Evolutionary conservation across 1,139 yeast genomes (phyloP), one percentile per base, ranked within the genome.

Genomic region (Yamadazyma aaseri): DNA sequence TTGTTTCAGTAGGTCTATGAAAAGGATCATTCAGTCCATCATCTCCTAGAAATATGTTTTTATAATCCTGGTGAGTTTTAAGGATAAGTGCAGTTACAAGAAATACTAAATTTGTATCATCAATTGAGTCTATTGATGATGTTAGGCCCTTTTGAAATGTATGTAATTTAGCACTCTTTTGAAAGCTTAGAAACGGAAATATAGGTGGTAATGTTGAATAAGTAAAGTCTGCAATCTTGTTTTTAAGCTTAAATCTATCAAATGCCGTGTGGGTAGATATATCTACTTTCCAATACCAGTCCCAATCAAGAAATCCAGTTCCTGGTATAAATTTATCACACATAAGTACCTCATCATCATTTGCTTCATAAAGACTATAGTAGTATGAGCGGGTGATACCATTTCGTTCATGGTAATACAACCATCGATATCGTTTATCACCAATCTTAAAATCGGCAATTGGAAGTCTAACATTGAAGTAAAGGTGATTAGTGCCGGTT

Each of bases 141-240:
- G 31, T 20, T 13, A 28, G 20, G 11, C 12, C 12, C 12, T 6
- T 6, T 11, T 28, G 31, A 20, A 20, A 28, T 4, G 31, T 22
- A 13, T 34, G 28, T 20, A 34, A 27, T 24, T 34, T 34, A 9
- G 31, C 26, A n/a, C 26, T 23, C 15, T 34, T 34, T 13, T 34
- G 37, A 17, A 15, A 28, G 10, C 17, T 23, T 10, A 30, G 6
- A 3, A 20, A 11, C 5, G 37, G 37, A 2, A 31, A 17, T 4
- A 20, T 5, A n/a, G 26, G 27, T n/a, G 37, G 31, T n/a, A 20
- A 20, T 3, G 13, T 13, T 5, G 26, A 20, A 20, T 15, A 27
- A n/a, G 37, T 26, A n/a, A 31, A 31, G 12, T 31, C 32, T 7
- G 31, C 37, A 9, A 31, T 31, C 17, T 34, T 34, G 12, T 25